A percentile compares a stretch with the other conserved stretches of the same genome.
phyloP scores from a whole-genome alignment of 75 land plant species.

The Sequoiadendron giganteum region DNA sequence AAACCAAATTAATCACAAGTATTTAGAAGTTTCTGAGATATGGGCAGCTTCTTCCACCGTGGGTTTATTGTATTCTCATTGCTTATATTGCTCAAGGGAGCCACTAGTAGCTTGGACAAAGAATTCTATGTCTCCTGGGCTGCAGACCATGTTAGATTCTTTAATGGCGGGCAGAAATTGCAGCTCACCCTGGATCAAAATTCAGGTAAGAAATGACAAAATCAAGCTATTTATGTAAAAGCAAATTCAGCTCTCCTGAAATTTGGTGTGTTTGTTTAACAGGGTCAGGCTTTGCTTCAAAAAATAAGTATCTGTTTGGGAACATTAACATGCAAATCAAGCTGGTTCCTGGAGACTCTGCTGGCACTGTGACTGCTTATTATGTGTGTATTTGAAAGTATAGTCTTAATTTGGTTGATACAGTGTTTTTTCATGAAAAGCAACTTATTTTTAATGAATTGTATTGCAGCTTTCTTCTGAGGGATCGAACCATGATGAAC shows the following conservation, averaged over 20 bases:
- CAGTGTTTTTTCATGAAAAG: not conserved
- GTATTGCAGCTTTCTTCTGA: not conserved
- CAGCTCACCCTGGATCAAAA: not conserved
- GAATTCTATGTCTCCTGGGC: slow-evolving; percentile 1
- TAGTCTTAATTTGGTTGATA: not conserved
- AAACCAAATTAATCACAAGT: too few relatives aligned
- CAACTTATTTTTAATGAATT: not conserved
- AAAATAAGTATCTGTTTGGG: slow-evolving; percentile 63
- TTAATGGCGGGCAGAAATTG: too few relatives aligned
- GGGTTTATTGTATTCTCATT: not conserved
- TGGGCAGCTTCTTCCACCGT: not conserved
- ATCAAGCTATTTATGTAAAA: too few relatives aligned
- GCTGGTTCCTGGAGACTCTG: slow-evolving; percentile 56
- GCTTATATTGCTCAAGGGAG: not conserved
- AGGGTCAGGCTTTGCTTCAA: slow-evolving; percentile 70
- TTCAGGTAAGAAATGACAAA: not conserved
- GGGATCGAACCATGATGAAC: not conserved
- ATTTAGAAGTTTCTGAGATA: too few relatives aligned
- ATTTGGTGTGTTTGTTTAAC: not conserved
- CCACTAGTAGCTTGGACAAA: not conserved
- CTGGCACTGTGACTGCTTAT: slow-evolving; percentile 61
- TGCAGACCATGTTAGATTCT: not conserved
- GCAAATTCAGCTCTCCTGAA: too few relatives aligned
- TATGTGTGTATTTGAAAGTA: slow-evolving; percentile 26
- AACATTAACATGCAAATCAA: slow-evolving; percentile 70